Evolutionary conservation across 75 land plant genomes (phyloP).

Genomic region (Selaginella moellendorffii): DNA sequence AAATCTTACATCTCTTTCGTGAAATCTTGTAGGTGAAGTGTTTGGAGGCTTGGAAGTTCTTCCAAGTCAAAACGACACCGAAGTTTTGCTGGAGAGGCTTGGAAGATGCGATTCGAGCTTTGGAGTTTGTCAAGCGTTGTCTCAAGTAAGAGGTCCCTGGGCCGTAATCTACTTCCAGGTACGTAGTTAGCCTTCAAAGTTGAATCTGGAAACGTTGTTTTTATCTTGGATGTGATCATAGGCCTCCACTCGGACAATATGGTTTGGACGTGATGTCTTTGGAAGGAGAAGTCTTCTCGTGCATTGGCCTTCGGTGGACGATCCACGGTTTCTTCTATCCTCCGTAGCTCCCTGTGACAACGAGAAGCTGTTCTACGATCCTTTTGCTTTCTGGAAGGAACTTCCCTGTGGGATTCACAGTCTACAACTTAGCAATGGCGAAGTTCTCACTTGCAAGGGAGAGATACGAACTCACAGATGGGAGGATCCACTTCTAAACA

Average conservation of each 20-base stretch:
- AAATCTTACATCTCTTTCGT: not conserved
- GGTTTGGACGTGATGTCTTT: slow-evolving; percentile 96
- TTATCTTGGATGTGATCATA: no score
- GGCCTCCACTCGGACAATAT: slow-evolving; percentile 51
- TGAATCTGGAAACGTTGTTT: not conserved
- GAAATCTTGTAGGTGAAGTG: slow-evolving; percentile 49
- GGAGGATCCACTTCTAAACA: slow-evolving; percentile 31
- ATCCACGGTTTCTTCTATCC: slow-evolving; percentile 53
- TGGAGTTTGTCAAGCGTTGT: slow-evolving; percentile 49
- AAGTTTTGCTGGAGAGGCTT: slow-evolving; percentile 40
- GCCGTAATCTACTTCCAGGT: slow-evolving; percentile 91
- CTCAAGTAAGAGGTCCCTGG: slow-evolving; percentile 82
- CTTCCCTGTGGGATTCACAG: slow-evolving; percentile 82
- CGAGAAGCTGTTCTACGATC: not conserved
- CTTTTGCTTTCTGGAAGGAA: slow-evolving; percentile 64
- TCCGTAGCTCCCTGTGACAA: slow-evolving; percentile 44
- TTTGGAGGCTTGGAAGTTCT: slow-evolving; percentile 66
- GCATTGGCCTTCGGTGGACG: slow-evolving; percentile 60
- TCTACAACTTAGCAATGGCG: slow-evolving; percentile 10
- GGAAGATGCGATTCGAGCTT: slow-evolving; percentile 43
- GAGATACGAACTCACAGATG: slow-evolving; percentile 43
- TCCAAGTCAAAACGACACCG: slow-evolving; percentile 46
- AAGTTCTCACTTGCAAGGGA: slow-evolving; percentile 11
- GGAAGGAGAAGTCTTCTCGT: slow-evolving; percentile 89
- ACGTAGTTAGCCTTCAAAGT: not conserved